These are phyloP conservation scores for Aspergillus sp. DNA, from an alignment of 2,329 filamentous ascomycete genomes.

Conservation along the genomic window DNA sequence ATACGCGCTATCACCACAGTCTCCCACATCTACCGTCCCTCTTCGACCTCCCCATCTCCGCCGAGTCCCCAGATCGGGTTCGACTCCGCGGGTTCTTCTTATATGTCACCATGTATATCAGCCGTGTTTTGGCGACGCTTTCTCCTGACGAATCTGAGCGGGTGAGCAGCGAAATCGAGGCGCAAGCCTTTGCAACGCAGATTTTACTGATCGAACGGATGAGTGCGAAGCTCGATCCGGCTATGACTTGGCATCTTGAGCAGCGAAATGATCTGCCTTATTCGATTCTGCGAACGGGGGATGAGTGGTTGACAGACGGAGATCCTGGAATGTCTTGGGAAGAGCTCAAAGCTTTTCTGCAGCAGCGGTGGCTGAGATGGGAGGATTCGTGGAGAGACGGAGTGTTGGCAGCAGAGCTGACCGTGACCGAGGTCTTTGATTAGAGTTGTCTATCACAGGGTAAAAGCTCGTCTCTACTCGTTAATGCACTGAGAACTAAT, in stretches of 20 bases:
- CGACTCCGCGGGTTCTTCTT: background rate
- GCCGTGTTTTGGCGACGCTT: background rate
- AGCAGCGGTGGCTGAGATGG: background rate
- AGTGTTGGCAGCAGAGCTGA: background rate
- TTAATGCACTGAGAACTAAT: too few relatives aligned
- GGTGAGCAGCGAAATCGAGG: background rate
- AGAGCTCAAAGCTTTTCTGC: background rate
- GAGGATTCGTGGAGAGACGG: conserved; percentile 1
- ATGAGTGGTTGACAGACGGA: background rate
- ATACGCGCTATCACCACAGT: too few relatives aligned
- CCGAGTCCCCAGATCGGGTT: background rate
- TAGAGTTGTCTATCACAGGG: background rate
- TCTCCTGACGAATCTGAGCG: background rate
- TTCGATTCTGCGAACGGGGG: background rate
- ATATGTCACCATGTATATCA: conserved; percentile 1
- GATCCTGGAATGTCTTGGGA: background rate
- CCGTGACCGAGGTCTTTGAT: background rate
- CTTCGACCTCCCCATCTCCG: background rate
- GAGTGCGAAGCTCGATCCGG: background rate
- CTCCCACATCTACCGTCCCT: background rate
- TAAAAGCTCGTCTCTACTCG: too few relatives aligned
- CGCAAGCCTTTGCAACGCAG: background rate
- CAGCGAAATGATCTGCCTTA: background rate
- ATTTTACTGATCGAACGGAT: background rate
- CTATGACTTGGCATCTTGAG: conserved; percentile 3